A percentile compares a stretch with the other conserved stretches of the same genome.
Conservation (phyloP, 495 filamentous ascomycete species). For the Hypoxylon lienhwacheense region DNA sequence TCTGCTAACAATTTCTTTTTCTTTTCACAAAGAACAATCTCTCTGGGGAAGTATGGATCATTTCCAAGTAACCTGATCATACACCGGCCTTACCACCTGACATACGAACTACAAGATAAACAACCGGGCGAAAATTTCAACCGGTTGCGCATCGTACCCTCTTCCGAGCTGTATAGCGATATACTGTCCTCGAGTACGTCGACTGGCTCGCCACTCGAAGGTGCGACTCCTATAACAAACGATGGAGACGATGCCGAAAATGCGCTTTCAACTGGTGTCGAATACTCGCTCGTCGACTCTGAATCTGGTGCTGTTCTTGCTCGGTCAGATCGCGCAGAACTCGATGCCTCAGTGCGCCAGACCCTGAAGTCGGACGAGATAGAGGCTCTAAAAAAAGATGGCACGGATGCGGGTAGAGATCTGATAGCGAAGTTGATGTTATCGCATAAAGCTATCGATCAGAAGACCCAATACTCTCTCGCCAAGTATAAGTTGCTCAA, state of each 20-base stretch:
- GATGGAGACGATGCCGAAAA: slow-evolving; percentile 40
- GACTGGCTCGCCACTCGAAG: slow-evolving; percentile 34
- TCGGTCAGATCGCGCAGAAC: slow-evolving; percentile 74
- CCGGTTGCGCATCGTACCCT: slow-evolving; percentile 74
- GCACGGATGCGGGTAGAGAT: slow-evolving; percentile 77
- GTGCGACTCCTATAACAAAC: slow-evolving; percentile 37
- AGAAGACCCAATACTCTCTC: slow-evolving; percentile 91
- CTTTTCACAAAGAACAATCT: slow-evolving; percentile 72
- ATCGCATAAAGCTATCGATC: slow-evolving; percentile 80
- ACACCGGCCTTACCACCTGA: slow-evolving; percentile 84
- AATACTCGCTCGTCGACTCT: slow-evolving; percentile 50
- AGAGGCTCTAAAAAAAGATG: slow-evolving; percentile 82
- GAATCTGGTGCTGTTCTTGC: slow-evolving; percentile 61
- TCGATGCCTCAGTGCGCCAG: slow-evolving; percentile 81
- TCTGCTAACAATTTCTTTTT: slow-evolving; percentile 5
- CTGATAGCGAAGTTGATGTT: slow-evolving; percentile 83
- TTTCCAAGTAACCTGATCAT: slow-evolving; percentile 86
- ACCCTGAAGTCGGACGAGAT: slow-evolving; percentile 84
- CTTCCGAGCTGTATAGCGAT: slow-evolving; percentile 81
- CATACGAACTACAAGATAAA: slow-evolving; percentile 82
- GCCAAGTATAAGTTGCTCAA: slow-evolving; percentile 96
- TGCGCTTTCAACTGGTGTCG: slow-evolving; percentile 35
- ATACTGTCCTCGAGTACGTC: slow-evolving; percentile 61
- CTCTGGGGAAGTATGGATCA: slow-evolving; percentile 83
- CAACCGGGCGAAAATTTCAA: slow-evolving; percentile 55